A percentile compares a stretch with the other conserved stretches of the same genome.
Evolutionary conservation across 345 rosid species (phyloP).

Genomic region (Linum tenue): DNA sequence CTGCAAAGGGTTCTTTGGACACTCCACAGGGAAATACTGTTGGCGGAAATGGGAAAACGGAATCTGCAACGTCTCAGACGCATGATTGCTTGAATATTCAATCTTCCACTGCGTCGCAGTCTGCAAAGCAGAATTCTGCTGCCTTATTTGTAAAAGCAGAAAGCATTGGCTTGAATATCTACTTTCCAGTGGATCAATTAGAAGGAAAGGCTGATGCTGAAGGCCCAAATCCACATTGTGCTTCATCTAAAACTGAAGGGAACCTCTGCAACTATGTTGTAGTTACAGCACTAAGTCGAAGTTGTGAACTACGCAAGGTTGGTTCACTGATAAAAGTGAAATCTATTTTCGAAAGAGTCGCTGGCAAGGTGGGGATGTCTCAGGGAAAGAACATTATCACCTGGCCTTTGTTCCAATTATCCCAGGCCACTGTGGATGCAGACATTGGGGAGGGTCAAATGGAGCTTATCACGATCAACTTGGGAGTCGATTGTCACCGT

Average conservation of each 20-base stretch:
- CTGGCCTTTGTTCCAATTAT: slow-evolving; percentile 57
- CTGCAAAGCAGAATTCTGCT: slow-evolving; percentile 16
- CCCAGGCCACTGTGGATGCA: slow-evolving; percentile 36
- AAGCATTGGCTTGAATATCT: slow-evolving; percentile 41
- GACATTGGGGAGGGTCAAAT: slow-evolving; percentile 32
- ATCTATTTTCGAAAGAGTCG: slow-evolving; percentile 38
- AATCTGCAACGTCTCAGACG: slow-evolving; percentile 20
- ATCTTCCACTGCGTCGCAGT: slow-evolving; percentile 20
- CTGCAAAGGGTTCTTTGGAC: slow-evolving; percentile 16
- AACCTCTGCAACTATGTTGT: slow-evolving; percentile 38
- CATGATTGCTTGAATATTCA: slow-evolving; percentile 18
- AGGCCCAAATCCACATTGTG: slow-evolving; percentile 20
- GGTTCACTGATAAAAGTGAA: slow-evolving; percentile 43
- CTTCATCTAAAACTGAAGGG: slow-evolving; percentile 23
- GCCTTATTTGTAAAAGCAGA: slow-evolving; percentile 37
- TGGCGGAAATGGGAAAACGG: slow-evolving; percentile 15
- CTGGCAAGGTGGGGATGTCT: slow-evolving; percentile 32
- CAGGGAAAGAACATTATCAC: slow-evolving; percentile 31
- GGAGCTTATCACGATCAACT: slow-evolving; percentile 23
- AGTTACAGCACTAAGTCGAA: slow-evolving; percentile 36
- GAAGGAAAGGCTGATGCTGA: slow-evolving; percentile 23
- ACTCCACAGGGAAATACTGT: slow-evolving; percentile 15
- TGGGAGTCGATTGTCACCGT: slow-evolving; percentile 42
- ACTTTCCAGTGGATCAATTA: slow-evolving; percentile 41
- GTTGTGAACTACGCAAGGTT: slow-evolving; percentile 31